phyloP scores from a whole-genome alignment of 2,329 filamentous ascomycete genomes.

The Alternaria postmessia region DNA sequence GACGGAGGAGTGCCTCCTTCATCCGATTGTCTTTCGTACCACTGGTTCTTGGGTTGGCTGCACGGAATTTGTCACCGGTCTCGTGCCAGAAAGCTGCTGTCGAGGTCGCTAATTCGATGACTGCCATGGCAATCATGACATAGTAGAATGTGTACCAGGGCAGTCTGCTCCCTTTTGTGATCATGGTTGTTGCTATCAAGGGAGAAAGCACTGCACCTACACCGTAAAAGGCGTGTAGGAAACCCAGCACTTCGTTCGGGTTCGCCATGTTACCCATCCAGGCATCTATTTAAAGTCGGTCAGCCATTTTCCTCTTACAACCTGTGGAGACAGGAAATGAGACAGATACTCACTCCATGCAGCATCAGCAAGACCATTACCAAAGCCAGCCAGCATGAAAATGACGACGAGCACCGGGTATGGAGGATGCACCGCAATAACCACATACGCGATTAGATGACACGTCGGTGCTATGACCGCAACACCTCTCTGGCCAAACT shows the following conservation, averaged over 20 bases:
- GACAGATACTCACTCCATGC: conserved; percentile 53
- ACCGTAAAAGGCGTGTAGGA: conserved; percentile 77
- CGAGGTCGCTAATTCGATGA: conserved; percentile 63
- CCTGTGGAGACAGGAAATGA: not conserved
- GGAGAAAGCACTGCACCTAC: conserved; percentile 74
- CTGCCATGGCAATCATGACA: conserved; percentile 70
- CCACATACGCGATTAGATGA: conserved; percentile 71
- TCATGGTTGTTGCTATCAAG: conserved; percentile 75
- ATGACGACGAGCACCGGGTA: conserved; percentile 72
- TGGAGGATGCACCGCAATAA: conserved; percentile 72
- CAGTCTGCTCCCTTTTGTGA: conserved; percentile 65
- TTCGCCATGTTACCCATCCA: conserved; percentile 76
- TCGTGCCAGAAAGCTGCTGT: conserved; percentile 69
- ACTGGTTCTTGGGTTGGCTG: conserved; percentile 56
- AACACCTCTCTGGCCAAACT: conserved; percentile 74
- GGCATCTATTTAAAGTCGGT: conserved; percentile 40
- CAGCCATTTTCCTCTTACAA: not conserved
- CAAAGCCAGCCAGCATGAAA: conserved; percentile 72
- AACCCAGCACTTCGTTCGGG: conserved; percentile 76
- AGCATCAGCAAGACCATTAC: conserved; percentile 73
- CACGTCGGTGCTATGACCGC: conserved; percentile 70
- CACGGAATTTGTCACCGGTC: conserved; percentile 66
- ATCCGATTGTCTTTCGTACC: conserved; percentile 59
- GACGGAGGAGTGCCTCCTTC: conserved; percentile 58
- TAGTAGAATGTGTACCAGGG: conserved; percentile 81